Evolutionary conservation across 257 asterid genomes (phyloP).

Genomic region (Primulina tabacum): DNA sequence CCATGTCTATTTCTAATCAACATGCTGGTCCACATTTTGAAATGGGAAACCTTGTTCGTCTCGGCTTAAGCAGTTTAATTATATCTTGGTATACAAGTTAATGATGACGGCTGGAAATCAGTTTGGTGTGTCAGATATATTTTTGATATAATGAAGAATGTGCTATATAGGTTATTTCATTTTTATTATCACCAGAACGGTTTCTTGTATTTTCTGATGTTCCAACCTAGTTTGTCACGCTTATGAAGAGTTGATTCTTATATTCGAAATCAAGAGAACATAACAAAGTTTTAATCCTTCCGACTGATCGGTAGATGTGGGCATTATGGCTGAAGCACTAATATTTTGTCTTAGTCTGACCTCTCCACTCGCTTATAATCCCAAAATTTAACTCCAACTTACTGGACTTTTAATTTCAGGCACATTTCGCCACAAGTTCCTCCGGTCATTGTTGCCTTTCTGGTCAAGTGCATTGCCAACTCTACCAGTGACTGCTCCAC

Average conservation of each 20-base stretch:
- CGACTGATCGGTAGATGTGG: background rate
- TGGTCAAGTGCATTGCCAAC: conserved; percentile 91
- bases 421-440: conserved; percentile 67
- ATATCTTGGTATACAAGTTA: no score
- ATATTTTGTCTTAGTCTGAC: background rate
- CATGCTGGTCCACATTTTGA: background rate
- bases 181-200: no score
- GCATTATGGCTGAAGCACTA: background rate
- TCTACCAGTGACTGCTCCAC: conserved; percentile 90
- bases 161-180: no score
- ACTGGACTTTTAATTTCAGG: conserved; percentile 43
- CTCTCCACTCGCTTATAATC: background rate
- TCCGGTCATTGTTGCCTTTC: conserved; percentile 84
- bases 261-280: no score
- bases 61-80: background rate
- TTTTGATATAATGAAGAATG: no score
- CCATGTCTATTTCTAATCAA: background rate
- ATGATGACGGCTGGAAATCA: background rate
- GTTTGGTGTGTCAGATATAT: background rate
- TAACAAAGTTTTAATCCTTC: no score
- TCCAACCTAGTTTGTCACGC: no score
- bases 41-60: background rate
- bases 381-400: conserved; percentile 11
- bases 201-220: no score
- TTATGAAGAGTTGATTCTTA: no score